phyloP scores from a whole-genome alignment of 495 filamentous ascomycete species.

The Lasiosphaeriaceae sp. region DNA sequence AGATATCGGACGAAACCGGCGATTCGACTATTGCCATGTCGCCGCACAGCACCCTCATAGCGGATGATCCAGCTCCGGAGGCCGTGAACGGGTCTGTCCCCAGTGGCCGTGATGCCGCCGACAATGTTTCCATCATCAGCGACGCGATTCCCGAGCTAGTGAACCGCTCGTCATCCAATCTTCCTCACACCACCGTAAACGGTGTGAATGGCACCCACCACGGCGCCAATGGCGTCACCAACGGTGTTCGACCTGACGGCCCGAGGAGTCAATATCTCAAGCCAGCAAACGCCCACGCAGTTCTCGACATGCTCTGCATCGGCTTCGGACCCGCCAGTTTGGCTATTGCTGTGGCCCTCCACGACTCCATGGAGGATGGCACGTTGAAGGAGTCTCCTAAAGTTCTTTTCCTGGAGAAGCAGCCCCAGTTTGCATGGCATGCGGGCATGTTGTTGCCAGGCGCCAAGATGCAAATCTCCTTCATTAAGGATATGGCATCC shows the following conservation, averaged over 20 bases:
- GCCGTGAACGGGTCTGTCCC: constrained; percentile 6
- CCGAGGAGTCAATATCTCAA: constrained; percentile 21
- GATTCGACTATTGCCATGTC: constrained; percentile 16
- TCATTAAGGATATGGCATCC: constrained; percentile 93
- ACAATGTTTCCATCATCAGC: not conserved
- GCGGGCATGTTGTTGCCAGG: constrained; percentile 91
- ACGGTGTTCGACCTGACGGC: not conserved
- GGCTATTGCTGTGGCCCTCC: constrained; percentile 84
- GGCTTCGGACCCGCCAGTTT: constrained; percentile 93
- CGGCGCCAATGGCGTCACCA: constrained; percentile 9
- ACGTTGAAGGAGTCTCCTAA: constrained; percentile 50
- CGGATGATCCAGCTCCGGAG: constrained; percentile 10
- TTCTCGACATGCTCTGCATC: constrained; percentile 82
- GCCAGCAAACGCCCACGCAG: constrained; percentile 37
- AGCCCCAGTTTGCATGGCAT: constrained; percentile 84
- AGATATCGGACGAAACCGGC: not conserved
- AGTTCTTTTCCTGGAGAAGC: constrained; percentile 81
- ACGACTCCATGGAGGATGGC: constrained; percentile 57
- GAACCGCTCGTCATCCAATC: not conserved
- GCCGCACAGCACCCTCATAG: constrained; percentile 23
- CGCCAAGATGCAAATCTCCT: constrained; percentile 96
- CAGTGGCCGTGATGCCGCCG: constrained; percentile 4
- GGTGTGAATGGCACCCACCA: constrained; percentile 15
- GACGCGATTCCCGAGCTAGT: not conserved
- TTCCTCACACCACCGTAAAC: not conserved